Evolutionary conservation across 768 basidiomycete species (phyloP).

Genomic region (Boletales sp.): DNA sequence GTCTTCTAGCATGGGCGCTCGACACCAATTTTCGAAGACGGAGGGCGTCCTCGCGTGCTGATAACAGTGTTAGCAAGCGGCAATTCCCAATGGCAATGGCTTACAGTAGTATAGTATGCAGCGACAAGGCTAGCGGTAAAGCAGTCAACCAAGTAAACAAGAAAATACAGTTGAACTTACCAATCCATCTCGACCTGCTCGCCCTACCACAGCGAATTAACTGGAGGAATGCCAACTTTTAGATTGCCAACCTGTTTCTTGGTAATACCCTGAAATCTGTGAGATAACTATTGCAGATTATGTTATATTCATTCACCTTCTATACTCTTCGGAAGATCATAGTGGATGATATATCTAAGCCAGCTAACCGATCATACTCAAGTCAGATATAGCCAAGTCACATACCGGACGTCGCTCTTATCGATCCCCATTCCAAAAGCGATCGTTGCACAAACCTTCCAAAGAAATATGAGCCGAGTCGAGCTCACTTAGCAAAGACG

Average conservation of each 20-base stretch:
- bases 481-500: not conserved
- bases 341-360: constrained; percentile 70
- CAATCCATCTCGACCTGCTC: constrained; percentile 74
- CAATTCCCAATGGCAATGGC: constrained; percentile 12
- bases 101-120: constrained; percentile 81
- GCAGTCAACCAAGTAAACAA: not conserved
- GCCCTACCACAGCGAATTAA: constrained; percentile 41
- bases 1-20: constrained; percentile 43
- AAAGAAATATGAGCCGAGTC: not conserved
- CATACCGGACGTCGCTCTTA: constrained; percentile 70
- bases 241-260: constrained; percentile 65
- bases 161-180: constrained; percentile 36
- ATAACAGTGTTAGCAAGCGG: not conserved
- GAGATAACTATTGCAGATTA: not conserved
- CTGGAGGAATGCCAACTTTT: not conserved
- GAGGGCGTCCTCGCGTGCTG: constrained; percentile 74
- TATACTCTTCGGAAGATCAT: constrained; percentile 77
- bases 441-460: constrained; percentile 71
- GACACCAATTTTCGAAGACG: constrained; percentile 52
- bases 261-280: constrained; percentile 64
- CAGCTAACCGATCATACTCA: constrained; percentile 10
- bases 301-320: constrained; percentile 49
- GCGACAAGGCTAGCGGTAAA: constrained; percentile 57
- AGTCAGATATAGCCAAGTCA: not conserved
- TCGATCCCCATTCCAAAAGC: constrained; percentile 89